Evolutionary conservation across 1,139 yeast species (phyloP).

Genomic region (Kluyveromyces sp.): DNA sequence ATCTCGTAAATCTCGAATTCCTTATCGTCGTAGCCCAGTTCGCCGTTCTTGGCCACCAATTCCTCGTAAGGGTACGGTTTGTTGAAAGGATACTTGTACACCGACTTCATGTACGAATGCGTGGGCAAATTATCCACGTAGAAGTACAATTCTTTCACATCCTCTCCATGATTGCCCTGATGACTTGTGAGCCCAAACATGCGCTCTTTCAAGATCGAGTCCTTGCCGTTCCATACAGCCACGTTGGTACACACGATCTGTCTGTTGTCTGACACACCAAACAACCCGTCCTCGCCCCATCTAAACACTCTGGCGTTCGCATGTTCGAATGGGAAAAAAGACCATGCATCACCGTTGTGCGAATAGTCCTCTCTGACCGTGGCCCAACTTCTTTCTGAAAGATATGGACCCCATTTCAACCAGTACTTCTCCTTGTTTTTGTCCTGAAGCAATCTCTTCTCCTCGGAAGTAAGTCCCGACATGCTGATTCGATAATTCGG

Average conservation of each 20-base stretch:
- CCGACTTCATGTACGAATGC: conserved; percentile 87
- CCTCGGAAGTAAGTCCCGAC: conserved; percentile 50
- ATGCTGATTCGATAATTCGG: conserved; percentile 11
- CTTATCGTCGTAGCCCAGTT: conserved; percentile 40
- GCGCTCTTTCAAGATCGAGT: conserved; percentile 78
- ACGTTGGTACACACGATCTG: conserved; percentile 70
- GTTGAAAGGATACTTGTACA: conserved; percentile 85
- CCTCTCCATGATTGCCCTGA: conserved; percentile 95
- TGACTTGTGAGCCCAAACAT: conserved; percentile 87
- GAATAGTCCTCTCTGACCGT: conserved; percentile 93
- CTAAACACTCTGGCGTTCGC: conserved; percentile 78
- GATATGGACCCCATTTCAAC: conserved; percentile 90
- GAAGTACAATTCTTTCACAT: conserved; percentile 80
- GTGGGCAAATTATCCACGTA: conserved; percentile 89
- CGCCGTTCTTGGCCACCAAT: conserved; percentile 61
- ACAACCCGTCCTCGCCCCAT: conserved; percentile 97
- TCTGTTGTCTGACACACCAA: conserved; percentile 84
- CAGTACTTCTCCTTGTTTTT: conserved; percentile 55
- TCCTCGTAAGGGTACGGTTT: conserved; percentile 72
- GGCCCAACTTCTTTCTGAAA: conserved; percentile 89
- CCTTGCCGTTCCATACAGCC: conserved; percentile 91
- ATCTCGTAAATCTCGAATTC: conserved; percentile 42
- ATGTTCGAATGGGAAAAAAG: conserved; percentile 81
- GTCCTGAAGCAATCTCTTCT: conserved; percentile 57
- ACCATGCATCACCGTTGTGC: conserved; percentile 86